Evolutionary conservation across 331 rosid species (phyloP).

Genomic region (Rhamnella rubrinervis): DNA sequence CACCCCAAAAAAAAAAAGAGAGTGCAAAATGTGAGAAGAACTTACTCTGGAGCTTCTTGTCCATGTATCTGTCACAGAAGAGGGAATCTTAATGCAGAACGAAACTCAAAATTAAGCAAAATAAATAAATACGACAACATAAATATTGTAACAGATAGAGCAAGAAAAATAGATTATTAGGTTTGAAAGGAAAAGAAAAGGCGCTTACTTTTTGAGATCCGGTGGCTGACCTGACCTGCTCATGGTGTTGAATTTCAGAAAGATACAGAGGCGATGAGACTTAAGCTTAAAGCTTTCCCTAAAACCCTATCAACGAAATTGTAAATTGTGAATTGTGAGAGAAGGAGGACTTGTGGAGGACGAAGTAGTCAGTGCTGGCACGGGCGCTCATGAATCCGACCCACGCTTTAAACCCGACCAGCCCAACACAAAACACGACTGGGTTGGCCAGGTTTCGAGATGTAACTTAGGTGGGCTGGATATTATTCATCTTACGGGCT

Average conservation of each 20-base stretch:
- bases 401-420: too few species aligned
- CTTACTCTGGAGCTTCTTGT: slow-evolving; percentile 94
- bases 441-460: too few species aligned
- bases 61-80: slow-evolving; percentile 65
- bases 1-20: neutral
- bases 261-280: neutral
- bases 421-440: too few species aligned
- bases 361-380: too few species aligned
- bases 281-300: neutral
- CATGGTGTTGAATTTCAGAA: slow-evolving; percentile 41
- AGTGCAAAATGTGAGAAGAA: neutral
- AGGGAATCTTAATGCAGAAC: neutral
- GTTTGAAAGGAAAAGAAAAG: neutral
- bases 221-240: slow-evolving; percentile 92
- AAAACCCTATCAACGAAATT: slow-evolving; percentile 29
- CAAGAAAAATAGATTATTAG: too few species aligned
- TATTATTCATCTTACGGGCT: too few species aligned
- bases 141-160: neutral
- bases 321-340: too few species aligned
- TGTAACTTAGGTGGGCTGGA: too few species aligned
- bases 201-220: slow-evolving; percentile 77
- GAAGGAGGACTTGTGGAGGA: too few species aligned
- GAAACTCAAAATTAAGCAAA: neutral
- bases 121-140: neutral
- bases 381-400: too few species aligned